phyloP scores from a whole-genome alignment of 768 basidiomycete species.

The Tylopilus balloui region DNA sequence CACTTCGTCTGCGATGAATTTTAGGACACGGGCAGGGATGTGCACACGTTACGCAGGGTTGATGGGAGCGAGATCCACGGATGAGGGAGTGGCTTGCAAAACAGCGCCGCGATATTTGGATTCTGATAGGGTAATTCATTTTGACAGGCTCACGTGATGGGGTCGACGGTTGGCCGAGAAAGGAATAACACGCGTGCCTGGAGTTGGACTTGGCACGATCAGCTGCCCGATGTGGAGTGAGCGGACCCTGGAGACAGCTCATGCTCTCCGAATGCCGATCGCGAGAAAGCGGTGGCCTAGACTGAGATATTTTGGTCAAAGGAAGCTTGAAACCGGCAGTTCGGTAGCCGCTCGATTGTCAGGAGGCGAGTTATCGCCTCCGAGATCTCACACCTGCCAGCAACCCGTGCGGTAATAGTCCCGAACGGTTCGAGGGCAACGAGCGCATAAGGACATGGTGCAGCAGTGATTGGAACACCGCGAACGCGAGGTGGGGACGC shows the following conservation, averaged over 20 bases:
- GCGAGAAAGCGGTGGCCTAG: constrained; percentile 25
- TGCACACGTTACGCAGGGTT: constrained; percentile 14
- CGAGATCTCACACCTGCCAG: constrained; percentile 31
- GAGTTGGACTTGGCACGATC: constrained; percentile 21
- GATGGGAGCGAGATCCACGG: constrained; percentile 27
- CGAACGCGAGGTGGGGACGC: constrained; percentile 5
- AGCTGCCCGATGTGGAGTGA: constrained; percentile 22
- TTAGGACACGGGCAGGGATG: constrained; percentile 8
- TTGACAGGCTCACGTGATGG: constrained; percentile 12
- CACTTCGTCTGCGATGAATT: constrained; percentile 1
- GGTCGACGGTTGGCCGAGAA: constrained; percentile 11
- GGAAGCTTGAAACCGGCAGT: constrained; percentile 28
- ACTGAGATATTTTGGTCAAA: constrained; percentile 28
- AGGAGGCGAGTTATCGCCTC: constrained; percentile 32
- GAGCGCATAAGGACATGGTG: constrained; percentile 20
- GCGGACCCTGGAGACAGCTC: constrained; percentile 32
- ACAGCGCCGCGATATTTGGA: constrained; percentile 22
- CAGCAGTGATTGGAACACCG: constrained; percentile 20
- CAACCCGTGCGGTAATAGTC: constrained; percentile 29
- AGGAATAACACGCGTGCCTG: constrained; percentile 25
- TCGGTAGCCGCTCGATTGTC: constrained; percentile 32
- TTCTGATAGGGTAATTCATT: constrained; percentile 26
- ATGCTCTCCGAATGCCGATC: constrained; percentile 21
- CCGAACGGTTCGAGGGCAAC: constrained; percentile 28
- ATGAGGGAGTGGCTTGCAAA: constrained; percentile 11